A percentile compares a stretch with the other conserved stretches of the same genome.
These are phyloP conservation scores for Actinidia arguta DNA, from an alignment of 179 eudicot genomes.

Conservation along the genomic window DNA sequence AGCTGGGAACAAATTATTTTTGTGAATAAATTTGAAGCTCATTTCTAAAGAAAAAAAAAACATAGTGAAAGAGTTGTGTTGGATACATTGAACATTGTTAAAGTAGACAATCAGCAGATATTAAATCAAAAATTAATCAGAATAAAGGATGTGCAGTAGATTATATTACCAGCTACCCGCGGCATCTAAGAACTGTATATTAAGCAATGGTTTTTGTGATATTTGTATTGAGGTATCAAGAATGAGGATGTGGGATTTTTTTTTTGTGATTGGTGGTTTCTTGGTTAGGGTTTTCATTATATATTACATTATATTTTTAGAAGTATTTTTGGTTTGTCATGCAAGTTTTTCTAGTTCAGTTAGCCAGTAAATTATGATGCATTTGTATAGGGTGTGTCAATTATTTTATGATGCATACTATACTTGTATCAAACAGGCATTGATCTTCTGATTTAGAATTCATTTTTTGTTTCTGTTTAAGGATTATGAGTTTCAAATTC, in stretches of 20 bases:
- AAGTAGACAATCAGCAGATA: not conserved
- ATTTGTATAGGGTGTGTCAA: too few species aligned
- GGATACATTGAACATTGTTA: not conserved
- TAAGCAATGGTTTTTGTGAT: not conserved
- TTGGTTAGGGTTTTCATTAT: not conserved
- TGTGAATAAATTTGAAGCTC: too few species aligned
- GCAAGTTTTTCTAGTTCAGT: too few species aligned
- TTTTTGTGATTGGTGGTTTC: not conserved
- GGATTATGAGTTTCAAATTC: too few species aligned
- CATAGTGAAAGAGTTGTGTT: not conserved
- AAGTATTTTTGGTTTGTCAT: too few species aligned
- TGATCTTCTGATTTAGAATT: too few species aligned
- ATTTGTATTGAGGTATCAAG: not conserved
- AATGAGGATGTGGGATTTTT: not conserved
- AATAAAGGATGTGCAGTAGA: conserved; percentile 10
- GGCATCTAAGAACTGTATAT: conserved; percentile 1
- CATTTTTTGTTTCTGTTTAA: too few species aligned
- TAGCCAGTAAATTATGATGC: too few species aligned
- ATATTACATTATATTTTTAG: not conserved
- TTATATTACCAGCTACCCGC: not conserved
- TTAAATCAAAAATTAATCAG: not conserved
- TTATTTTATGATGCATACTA: too few species aligned
- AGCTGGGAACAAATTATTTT: not conserved
- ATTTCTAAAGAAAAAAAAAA: too few species aligned
- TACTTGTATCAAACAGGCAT: too few species aligned